These are phyloP conservation scores for Nepenthes alata DNA, from an alignment of 179 eudicot genomes.

Conservation along the genomic window DNA sequence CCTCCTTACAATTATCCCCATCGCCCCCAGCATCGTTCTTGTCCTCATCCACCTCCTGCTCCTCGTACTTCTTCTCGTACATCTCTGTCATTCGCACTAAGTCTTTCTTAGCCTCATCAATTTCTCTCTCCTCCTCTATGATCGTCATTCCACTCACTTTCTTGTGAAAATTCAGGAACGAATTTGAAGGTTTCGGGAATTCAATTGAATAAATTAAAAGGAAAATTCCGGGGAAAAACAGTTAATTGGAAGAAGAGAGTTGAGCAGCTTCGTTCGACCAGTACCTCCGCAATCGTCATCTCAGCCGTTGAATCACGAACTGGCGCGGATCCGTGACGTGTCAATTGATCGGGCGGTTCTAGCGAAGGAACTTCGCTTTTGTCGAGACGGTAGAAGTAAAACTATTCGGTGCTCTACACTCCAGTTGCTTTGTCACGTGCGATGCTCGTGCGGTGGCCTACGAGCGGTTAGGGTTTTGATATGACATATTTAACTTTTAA, in stretches of 20 bases:
- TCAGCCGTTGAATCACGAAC: constrained; percentile 30
- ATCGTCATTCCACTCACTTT: constrained; percentile 12
- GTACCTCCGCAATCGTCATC: constrained; percentile 28
- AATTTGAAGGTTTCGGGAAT: neutral
- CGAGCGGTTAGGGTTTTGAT: constrained; percentile 16
- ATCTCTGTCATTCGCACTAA: neutral
- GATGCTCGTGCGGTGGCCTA: constrained; percentile 9
- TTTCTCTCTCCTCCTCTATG: constrained; percentile 27
- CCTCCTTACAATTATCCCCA: constrained; percentile 6
- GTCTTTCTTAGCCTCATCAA: constrained; percentile 19
- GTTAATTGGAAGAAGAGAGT: constrained; percentile 14
- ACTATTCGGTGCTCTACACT: constrained; percentile 11
- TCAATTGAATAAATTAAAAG: constrained; percentile 5
- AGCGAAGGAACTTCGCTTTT: constrained; percentile 8
- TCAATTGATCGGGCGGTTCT: constrained; percentile 25
- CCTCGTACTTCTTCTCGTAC: constrained; percentile 16
- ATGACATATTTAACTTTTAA: no score
- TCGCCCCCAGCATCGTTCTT: constrained; percentile 15
- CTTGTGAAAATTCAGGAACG: neutral
- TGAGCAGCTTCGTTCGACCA: constrained; percentile 30
- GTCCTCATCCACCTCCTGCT: constrained; percentile 21
- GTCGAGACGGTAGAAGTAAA: constrained; percentile 4
- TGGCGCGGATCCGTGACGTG: constrained; percentile 52
- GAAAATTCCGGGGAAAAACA: constrained; percentile 6
- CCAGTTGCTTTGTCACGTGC: constrained; percentile 7